phyloP scores from a whole-genome alignment of 176 grass and related monocot species.

The Oryza glumipatula region DNA sequence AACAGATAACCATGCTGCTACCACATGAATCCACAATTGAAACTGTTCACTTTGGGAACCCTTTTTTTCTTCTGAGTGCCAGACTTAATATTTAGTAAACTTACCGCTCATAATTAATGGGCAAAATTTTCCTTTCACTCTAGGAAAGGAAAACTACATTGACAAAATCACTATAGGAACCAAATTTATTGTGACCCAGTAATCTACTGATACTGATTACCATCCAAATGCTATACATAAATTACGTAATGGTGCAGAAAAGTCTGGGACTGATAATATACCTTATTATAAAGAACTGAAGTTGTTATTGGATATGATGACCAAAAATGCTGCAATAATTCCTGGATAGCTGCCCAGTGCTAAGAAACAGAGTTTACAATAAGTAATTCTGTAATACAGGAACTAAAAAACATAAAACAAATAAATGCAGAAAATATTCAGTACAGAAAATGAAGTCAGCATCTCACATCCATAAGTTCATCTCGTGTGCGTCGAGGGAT shows the following conservation, averaged over 20 bases:
- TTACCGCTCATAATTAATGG: not conserved
- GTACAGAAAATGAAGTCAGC: not conserved
- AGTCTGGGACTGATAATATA: slow-evolving; percentile 33
- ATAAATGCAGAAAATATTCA: slow-evolving; percentile 34
- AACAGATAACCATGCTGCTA: not conserved
- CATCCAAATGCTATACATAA: not conserved
- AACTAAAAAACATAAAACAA: not conserved
- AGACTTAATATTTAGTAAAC: slow-evolving; percentile 5
- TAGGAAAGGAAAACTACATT: slow-evolving; percentile 24
- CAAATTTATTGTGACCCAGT: not conserved
- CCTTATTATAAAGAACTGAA: slow-evolving; percentile 83
- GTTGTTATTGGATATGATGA: slow-evolving; percentile 91
- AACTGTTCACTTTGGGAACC: not conserved
- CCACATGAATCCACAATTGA: not conserved
- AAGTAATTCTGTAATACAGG: slow-evolving; percentile 19
- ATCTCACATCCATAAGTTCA: slow-evolving; percentile 94
- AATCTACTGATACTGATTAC: not conserved
- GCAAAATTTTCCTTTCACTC: not conserved
- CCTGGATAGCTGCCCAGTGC: slow-evolving; percentile 95
- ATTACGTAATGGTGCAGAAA: slow-evolving; percentile 19
- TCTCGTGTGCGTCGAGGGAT: slow-evolving; percentile 73
- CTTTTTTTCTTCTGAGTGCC: not conserved
- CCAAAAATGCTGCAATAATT: slow-evolving; percentile 92
- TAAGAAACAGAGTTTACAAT: slow-evolving; percentile 46
- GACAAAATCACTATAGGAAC: not conserved